These are phyloP conservation scores for Neurospora sp. DNA, from an alignment of 495 filamentous ascomycete species.

Conservation along the genomic window DNA sequence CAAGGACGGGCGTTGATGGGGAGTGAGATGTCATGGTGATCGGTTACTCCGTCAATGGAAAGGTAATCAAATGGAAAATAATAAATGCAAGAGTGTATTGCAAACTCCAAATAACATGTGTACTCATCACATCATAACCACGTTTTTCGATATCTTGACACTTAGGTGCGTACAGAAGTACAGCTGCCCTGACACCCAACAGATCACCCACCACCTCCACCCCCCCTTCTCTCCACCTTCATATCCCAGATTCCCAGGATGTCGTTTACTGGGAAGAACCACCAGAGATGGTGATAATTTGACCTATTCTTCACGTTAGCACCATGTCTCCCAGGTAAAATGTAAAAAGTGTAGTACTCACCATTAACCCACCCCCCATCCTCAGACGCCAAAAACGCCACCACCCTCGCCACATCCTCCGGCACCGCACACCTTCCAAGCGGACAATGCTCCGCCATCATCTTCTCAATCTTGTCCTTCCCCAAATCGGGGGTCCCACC, in stretches of 20 bases:
- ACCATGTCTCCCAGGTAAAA: too few relatives aligned
- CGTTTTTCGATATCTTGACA: too few relatives aligned
- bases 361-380: conserved; percentile 54
- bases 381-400: conserved; percentile 44
- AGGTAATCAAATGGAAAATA: not conserved
- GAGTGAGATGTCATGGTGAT: too few relatives aligned
- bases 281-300: conserved; percentile 26
- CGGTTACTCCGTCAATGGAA: too few relatives aligned
- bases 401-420: conserved; percentile 47
- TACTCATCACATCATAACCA: too few relatives aligned
- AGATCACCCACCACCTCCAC: not conserved
- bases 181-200: too few relatives aligned
- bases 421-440: conserved; percentile 36
- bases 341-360: conserved; percentile 14
- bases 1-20: too few relatives aligned
- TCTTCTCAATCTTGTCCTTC: conserved; percentile 22
- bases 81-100: not conserved
- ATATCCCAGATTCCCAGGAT: not conserved
- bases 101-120: not conserved
- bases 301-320: conserved; percentile 11
- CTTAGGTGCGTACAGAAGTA: too few relatives aligned
- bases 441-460: conserved; percentile 27
- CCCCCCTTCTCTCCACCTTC: not conserved
- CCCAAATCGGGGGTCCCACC: conserved; percentile 22
- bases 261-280: conserved; percentile 21